Conservation (phyloP, 2,329 filamentous ascomycete species). For the Cordyceps javanica region DNA sequence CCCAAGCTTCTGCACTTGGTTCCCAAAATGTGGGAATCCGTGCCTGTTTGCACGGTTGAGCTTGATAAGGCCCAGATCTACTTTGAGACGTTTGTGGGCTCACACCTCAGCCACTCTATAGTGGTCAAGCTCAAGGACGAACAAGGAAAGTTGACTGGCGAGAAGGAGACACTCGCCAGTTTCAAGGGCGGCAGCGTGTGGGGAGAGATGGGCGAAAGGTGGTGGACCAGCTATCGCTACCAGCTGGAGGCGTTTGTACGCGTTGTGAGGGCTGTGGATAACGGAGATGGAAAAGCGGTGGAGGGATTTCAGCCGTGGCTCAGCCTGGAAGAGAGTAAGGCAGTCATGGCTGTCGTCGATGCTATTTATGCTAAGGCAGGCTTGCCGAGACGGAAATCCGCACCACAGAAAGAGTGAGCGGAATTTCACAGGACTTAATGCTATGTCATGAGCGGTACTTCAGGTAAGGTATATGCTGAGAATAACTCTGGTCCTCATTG, state of each 20-base stretch:
- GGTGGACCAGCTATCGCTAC: slow-evolving; percentile 4
- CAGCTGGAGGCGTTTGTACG: slow-evolving; percentile 9
- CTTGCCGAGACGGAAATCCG: neutral
- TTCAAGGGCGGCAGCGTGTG: neutral
- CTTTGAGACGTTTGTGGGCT: neutral
- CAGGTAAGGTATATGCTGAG: neutral
- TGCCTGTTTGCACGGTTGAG: neutral
- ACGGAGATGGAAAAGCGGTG: neutral
- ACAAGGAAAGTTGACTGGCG: neutral
- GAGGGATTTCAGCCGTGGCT: neutral
- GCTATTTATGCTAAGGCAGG: slow-evolving; percentile 5
- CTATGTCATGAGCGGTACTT: neutral
- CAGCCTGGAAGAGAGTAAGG: neutral
- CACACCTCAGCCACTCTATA: neutral
- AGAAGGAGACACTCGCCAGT: neutral
- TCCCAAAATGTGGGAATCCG: slow-evolving; percentile 5
- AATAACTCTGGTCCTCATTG: neutral
- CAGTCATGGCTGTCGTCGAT: slow-evolving; percentile 1
- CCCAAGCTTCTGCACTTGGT: neutral
- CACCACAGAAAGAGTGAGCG: neutral
- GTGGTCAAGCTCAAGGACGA: neutral
- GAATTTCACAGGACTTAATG: neutral
- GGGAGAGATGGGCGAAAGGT: slow-evolving; percentile 2
- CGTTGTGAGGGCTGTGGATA: neutral
- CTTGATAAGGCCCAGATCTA: neutral